Conservation (phyloP, 129 eudicot species). For the Helichrysum umbraculigerum region DNA sequence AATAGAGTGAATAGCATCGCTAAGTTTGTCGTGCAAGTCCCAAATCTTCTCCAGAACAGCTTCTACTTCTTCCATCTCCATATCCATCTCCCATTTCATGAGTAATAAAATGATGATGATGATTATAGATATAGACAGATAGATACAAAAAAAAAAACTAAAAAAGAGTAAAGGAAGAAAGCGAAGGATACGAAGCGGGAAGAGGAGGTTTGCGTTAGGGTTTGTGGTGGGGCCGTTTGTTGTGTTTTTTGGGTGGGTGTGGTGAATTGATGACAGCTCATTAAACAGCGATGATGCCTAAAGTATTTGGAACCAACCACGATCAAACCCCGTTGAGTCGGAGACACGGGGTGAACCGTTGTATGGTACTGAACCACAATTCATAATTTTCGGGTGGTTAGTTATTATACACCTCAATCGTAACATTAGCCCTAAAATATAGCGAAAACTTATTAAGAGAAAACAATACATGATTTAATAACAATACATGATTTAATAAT, state of each 20-base stretch:
- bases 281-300: neutral
- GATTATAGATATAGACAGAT: neutral
- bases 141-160: neutral
- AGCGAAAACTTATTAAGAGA: no score
- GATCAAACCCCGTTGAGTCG: no score
- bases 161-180: neutral
- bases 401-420: no score
- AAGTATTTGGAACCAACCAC: no score
- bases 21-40: constrained; percentile 95
- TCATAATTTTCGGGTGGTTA: no score
- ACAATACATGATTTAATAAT: no score
- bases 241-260: neutral
- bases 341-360: no score
- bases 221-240: constrained; percentile 19
- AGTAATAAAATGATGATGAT: neutral
- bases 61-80: constrained; percentile 80
- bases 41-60: constrained; percentile 84
- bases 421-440: no score
- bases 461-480: no score
- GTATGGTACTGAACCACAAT: no score
- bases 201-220: constrained; percentile 26
- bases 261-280: constrained; percentile 21
- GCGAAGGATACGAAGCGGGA: constrained; percentile 36
- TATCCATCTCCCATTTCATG: constrained; percentile 76
- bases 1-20: constrained; percentile 89